These are phyloP conservation scores for Didymella exigua DNA, from an alignment of 2,329 filamentous ascomycete genomes.

Conservation along the genomic window DNA sequence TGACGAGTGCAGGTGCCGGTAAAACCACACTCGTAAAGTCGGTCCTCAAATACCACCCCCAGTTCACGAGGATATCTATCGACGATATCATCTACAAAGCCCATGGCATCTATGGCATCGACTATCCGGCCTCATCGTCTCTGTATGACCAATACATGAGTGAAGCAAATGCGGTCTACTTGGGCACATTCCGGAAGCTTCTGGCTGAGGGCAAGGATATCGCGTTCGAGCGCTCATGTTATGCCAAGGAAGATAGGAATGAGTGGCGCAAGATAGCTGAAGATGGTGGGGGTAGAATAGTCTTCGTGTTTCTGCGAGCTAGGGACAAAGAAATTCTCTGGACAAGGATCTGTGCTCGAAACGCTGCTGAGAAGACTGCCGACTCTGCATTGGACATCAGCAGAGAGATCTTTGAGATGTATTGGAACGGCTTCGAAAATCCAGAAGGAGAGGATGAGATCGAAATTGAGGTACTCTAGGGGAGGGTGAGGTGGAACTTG, in stretches of 20 bases:
- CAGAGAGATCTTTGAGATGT: constrained; percentile 16
- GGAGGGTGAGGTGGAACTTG: background rate
- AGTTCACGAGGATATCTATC: constrained; percentile 14
- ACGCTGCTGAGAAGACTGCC: constrained; percentile 5
- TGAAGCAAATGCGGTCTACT: constrained; percentile 11
- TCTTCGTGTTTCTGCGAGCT: constrained; percentile 16
- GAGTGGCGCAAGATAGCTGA: constrained; percentile 11
- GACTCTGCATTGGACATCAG: constrained; percentile 17
- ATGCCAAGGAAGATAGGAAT: constrained; percentile 18
- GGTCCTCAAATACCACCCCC: background rate
- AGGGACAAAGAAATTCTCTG: constrained; percentile 14
- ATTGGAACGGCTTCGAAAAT: constrained; percentile 20
- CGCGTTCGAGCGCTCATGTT: constrained; percentile 19
- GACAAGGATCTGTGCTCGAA: constrained; percentile 15
- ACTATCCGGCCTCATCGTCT: constrained; percentile 11
- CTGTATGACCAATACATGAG: constrained; percentile 11
- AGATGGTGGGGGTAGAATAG: constrained; percentile 8
- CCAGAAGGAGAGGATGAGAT: constrained; percentile 14
- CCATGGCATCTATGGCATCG: constrained; percentile 18
- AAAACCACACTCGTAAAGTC: constrained; percentile 19
- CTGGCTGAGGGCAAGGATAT: constrained; percentile 9
- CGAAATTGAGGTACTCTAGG: constrained; percentile 6
- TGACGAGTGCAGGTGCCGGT: constrained; percentile 7
- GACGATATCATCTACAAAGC: constrained; percentile 13
- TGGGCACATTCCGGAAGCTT: constrained; percentile 1